Percentiles rank a stretch among this genome's conserved stretches.
phyloP scores from a whole-genome alignment of 371 early-diverging fungal species.

The Syncephalastrum contaminatum region DNA sequence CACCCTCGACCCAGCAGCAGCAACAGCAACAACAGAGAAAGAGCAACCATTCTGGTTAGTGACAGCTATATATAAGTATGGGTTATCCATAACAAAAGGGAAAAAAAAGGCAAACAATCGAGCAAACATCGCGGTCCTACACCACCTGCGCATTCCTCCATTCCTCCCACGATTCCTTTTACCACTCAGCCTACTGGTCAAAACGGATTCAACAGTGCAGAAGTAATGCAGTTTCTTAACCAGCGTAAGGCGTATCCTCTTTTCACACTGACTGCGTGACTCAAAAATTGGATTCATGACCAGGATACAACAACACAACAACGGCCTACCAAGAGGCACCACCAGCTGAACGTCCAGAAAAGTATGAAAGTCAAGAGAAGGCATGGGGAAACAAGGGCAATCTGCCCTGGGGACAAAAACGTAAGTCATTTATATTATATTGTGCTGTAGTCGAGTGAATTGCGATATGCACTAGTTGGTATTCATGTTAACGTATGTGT shows the following conservation, averaged over 20 bases:
- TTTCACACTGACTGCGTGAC: not conserved
- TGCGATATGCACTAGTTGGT: constrained; percentile 3
- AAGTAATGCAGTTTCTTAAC: constrained; percentile 22
- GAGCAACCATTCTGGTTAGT: not conserved
- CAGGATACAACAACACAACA: constrained; percentile 22
- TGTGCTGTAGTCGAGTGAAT: not conserved
- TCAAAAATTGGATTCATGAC: not conserved
- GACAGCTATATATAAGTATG: constrained; percentile 1
- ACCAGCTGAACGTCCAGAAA: constrained; percentile 18
- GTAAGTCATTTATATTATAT: constrained; percentile 6
- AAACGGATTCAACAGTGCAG: constrained; percentile 29
- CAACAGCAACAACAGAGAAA: constrained; percentile 18
- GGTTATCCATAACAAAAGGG: constrained; percentile 5
- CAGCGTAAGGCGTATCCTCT: constrained; percentile 12
- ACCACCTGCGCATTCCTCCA: constrained; percentile 8
- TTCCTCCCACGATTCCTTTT: constrained; percentile 3
- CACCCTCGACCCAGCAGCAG: not conserved
- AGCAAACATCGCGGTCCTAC: constrained; percentile 11
- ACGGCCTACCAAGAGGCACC: constrained; percentile 17
- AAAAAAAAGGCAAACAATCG: constrained; percentile 7
- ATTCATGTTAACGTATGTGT: constrained; percentile 6
- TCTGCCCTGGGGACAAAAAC: constrained; percentile 27
- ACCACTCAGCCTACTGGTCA: constrained; percentile 7
- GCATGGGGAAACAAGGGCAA: constrained; percentile 30
- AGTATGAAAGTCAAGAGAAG: constrained; percentile 30